phyloP scores from a whole-genome alignment of 257 asterid genomes.

The Nicotiana benthamiana region DNA sequence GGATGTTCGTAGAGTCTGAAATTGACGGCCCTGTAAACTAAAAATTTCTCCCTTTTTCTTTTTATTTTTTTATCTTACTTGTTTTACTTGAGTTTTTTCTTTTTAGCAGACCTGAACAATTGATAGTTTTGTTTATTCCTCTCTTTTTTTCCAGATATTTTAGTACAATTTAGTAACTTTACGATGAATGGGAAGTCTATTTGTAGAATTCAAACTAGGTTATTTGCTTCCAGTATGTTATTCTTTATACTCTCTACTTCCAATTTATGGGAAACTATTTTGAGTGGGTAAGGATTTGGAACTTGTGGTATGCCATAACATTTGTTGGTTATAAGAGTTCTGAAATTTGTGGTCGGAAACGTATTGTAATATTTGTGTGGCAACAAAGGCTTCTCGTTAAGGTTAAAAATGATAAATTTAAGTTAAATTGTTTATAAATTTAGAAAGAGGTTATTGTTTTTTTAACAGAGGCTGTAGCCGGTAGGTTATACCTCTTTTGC shows the following conservation, averaged over 20 bases:
- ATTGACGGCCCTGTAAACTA: conserved; percentile 57
- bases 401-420: no score
- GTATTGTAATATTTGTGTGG: no score
- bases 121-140: no score
- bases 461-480: no score
- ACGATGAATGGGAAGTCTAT: neutral
- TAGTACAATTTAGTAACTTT: neutral
- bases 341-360: no score
- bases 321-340: no score
- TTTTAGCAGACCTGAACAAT: neutral
- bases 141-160: neutral
- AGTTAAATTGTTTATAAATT: no score
- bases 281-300: no score
- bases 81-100: neutral
- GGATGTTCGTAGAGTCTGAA: conserved; percentile 76
- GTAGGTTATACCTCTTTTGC: neutral
- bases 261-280: no score
- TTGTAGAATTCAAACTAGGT: neutral
- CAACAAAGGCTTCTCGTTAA: no score
- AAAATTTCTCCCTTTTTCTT: neutral
- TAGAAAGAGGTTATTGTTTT: no score
- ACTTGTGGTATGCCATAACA: no score
- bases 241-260: neutral
- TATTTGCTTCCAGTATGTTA: neutral
- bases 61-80: neutral